These are phyloP conservation scores for Colletotrichum endophyticum DNA, from an alignment of 2,329 filamentous ascomycete species.

Conservation along the genomic window DNA sequence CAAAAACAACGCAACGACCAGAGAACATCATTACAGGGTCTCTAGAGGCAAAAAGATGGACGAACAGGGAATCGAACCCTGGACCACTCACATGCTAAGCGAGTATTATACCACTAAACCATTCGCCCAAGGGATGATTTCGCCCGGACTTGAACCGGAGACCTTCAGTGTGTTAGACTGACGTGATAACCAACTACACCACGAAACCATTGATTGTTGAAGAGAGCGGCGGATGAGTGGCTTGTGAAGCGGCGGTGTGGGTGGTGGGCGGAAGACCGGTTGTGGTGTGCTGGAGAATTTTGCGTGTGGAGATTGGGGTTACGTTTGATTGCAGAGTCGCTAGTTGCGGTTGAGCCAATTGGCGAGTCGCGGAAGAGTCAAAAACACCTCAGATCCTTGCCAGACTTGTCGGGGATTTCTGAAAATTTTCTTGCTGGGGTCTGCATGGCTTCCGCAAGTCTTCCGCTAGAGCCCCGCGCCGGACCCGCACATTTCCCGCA, in stretches of 20 bases:
- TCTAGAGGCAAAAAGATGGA: background rate
- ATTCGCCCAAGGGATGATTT: slow-evolving; percentile 8
- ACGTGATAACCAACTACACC: slow-evolving; percentile 53
- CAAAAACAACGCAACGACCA: background rate
- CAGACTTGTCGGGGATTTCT: background rate
- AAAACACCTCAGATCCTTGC: background rate
- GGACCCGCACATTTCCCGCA: background rate
- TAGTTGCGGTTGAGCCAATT: background rate
- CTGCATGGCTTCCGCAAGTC: background rate
- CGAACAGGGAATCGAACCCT: slow-evolving; percentile 19
- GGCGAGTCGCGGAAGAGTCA: background rate
- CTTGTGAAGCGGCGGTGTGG: background rate
- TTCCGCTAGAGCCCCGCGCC: background rate
- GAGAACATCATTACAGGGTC: background rate
- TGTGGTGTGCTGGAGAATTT: background rate
- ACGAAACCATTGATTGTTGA: slow-evolving; percentile 18
- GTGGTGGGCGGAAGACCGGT: background rate
- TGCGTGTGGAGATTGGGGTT: background rate
- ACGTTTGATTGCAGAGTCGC: background rate
- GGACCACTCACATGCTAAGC: slow-evolving; percentile 15
- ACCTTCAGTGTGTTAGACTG: slow-evolving; percentile 43
- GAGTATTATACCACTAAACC: slow-evolving; percentile 22
- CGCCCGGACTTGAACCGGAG: slow-evolving; percentile 22
- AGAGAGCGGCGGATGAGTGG: background rate
- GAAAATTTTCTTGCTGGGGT: background rate